Percentiles rank a stretch among this genome's conserved stretches.
These are phyloP conservation scores for Scalesia atractyloides DNA, from an alignment of 129 eudicot genomes.

Conservation along the genomic window DNA sequence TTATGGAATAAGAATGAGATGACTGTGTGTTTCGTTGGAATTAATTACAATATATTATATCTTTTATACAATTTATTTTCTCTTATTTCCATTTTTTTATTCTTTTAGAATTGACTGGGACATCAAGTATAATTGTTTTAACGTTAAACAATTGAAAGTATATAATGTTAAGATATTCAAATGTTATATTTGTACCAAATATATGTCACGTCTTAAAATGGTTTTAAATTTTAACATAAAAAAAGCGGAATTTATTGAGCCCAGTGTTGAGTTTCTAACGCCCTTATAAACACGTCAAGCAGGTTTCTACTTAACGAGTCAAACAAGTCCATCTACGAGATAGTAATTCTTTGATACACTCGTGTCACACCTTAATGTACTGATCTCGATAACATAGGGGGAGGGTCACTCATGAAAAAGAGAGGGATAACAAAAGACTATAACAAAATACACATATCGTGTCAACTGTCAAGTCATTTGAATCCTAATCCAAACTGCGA, in stretches of 20 bases:
- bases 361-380: neutral
- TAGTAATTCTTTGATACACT: neutral
- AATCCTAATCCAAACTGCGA: slow-evolving; percentile 2
- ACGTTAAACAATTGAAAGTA: too few relatives aligned
- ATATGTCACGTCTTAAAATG: neutral
- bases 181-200: neutral
- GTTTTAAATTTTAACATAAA: neutral
- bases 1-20: too few relatives aligned
- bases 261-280: neutral
- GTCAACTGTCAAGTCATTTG: neutral
- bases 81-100: too few relatives aligned
- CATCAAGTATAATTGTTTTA: too few relatives aligned
- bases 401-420: too few relatives aligned
- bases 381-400: neutral
- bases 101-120: too few relatives aligned
- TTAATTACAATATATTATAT: too few relatives aligned
- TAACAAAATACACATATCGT: neutral
- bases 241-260: neutral
- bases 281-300: neutral
- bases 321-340: neutral
- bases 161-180: too few relatives aligned
- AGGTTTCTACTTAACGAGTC: neutral
- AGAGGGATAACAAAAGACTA: neutral
- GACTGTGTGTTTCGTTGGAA: too few relatives aligned
- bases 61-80: too few relatives aligned